phyloP scores from a whole-genome alignment of 2,329 filamentous ascomycete species.

The Fusarium sp. region DNA sequence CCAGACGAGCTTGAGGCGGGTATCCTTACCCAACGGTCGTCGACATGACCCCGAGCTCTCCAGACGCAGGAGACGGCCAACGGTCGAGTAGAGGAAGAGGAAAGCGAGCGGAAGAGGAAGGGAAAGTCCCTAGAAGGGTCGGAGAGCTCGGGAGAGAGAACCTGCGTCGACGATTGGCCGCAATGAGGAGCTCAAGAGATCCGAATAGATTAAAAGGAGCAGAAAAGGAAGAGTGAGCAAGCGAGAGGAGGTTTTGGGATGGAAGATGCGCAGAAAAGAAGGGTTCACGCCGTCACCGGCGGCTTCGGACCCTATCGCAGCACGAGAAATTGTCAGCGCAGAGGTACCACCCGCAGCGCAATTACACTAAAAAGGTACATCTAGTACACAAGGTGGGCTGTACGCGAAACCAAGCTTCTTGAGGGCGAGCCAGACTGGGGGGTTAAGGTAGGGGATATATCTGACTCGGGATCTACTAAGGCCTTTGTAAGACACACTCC shows the following conservation, averaged over 20 bases:
- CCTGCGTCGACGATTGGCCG: slow-evolving; percentile 20
- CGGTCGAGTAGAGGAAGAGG: slow-evolving; percentile 1
- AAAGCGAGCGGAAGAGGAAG: slow-evolving; percentile 2
- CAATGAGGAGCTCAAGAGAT: slow-evolving; percentile 9
- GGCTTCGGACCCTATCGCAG: slow-evolving; percentile 46
- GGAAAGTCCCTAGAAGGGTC: slow-evolving; percentile 12
- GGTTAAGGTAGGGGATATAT: slow-evolving; percentile 7
- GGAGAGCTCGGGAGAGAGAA: slow-evolving; percentile 39
- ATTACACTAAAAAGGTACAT: slow-evolving; percentile 22
- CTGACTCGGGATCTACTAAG: slow-evolving; percentile 8
- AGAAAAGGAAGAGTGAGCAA: slow-evolving; percentile 11
- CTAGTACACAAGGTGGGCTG: background rate
- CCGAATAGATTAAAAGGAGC: background rate
- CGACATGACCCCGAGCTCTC: slow-evolving; percentile 44
- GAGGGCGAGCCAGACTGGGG: background rate
- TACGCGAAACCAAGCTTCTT: slow-evolving; percentile 2
- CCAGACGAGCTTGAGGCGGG: background rate
- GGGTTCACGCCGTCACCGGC: slow-evolving; percentile 36
- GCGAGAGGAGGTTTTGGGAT: slow-evolving; percentile 14
- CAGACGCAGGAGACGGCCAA: slow-evolving; percentile 24
- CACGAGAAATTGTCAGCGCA: slow-evolving; percentile 44
- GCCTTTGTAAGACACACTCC: slow-evolving; percentile 9
- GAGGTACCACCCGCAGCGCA: slow-evolving; percentile 21
- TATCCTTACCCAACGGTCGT: slow-evolving; percentile 51
- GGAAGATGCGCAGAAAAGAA: slow-evolving; percentile 30